phyloP scores from a whole-genome alignment of 805 yeast genomes.

The Peterozyma toletana region DNA sequence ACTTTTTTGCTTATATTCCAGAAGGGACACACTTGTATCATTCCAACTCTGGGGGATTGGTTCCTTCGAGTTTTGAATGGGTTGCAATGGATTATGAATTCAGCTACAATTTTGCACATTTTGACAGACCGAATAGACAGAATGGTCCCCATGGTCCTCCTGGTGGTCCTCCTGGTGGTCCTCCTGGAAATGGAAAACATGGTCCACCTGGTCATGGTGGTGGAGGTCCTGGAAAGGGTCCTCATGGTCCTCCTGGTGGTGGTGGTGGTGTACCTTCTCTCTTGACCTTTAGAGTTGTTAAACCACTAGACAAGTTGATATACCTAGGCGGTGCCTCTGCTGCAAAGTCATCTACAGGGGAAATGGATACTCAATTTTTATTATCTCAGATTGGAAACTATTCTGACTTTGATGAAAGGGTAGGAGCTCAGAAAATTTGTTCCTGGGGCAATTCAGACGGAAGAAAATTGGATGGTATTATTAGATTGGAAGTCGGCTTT shows the following conservation, averaged over 20 bases:
- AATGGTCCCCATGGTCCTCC: not conserved
- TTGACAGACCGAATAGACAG: slow-evolving; percentile 11
- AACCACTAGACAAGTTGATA: slow-evolving; percentile 41
- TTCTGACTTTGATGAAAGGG: slow-evolving; percentile 30
- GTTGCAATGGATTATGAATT: slow-evolving; percentile 59
- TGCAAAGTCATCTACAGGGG: slow-evolving; percentile 49
- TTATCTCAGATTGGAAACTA: slow-evolving; percentile 26
- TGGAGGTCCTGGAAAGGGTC: slow-evolving; percentile 8
- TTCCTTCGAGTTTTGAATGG: slow-evolving; percentile 52
- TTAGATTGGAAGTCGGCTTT: slow-evolving; percentile 54
- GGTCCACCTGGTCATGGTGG: not conserved
- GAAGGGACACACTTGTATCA: slow-evolving; percentile 53
- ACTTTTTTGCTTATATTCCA: slow-evolving; percentile 54
- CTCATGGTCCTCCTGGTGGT: slow-evolving; percentile 4
- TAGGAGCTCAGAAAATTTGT: slow-evolving; percentile 44
- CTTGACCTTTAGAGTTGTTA: slow-evolving; percentile 38
- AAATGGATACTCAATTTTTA: slow-evolving; percentile 51
- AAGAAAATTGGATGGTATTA: slow-evolving; percentile 48
- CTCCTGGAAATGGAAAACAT: not conserved
- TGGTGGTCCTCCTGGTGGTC: slow-evolving; percentile 3
- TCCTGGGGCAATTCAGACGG: slow-evolving; percentile 44
- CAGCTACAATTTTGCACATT: slow-evolving; percentile 38
- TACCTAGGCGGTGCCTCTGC: slow-evolving; percentile 66
- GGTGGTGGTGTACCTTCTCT: slow-evolving; percentile 17
- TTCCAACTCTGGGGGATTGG: slow-evolving; percentile 29